Evolutionary conservation across 805 yeast genomes (phyloP).

Genomic region (Wickerhamomyces bisporus): DNA sequence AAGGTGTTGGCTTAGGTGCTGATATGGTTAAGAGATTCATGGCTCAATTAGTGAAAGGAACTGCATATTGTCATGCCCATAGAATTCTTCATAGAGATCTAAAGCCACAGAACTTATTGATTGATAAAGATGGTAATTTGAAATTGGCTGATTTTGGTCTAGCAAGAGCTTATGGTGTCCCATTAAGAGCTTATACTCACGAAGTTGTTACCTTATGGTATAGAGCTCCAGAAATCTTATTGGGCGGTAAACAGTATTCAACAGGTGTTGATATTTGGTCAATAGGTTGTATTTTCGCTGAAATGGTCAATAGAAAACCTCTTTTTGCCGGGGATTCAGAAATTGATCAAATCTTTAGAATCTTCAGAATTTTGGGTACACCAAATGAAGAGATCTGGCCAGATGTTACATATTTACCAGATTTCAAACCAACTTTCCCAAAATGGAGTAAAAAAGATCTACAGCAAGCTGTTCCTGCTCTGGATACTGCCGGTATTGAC

Average conservation of each 20-base stretch:
- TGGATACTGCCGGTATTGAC: constrained; percentile 82
- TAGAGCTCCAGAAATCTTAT: constrained; percentile 89
- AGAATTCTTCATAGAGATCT: constrained; percentile 92
- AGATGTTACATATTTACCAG: constrained; percentile 84
- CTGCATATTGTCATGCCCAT: constrained; percentile 90
- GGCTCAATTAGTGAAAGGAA: constrained; percentile 88
- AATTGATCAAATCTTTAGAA: constrained; percentile 93
- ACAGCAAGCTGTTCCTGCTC: constrained; percentile 65
- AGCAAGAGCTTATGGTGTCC: constrained; percentile 97
- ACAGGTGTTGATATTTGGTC: constrained; percentile 99
- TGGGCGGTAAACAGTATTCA: constrained; percentile 95
- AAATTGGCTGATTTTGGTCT: constrained; percentile 91
- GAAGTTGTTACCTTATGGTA: constrained; percentile 99
- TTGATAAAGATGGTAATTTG: constrained; percentile 92
- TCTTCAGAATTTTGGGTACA: constrained; percentile 88
- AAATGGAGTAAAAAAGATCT: constrained; percentile 78
- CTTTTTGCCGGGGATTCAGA: constrained; percentile 97
- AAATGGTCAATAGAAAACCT: constrained; percentile 94
- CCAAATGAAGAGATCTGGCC: constrained; percentile 96
- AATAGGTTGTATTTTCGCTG: constrained; percentile 95
- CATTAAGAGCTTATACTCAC: constrained; percentile 93
- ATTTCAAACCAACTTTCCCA: constrained; percentile 89
- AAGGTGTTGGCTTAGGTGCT: constrained; percentile 83
- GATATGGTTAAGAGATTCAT: constrained; percentile 88
- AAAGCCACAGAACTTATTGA: constrained; percentile 92